Base-by-base conservation (phyloP, 2,329 filamentous ascomycete species). In the Phyllosticta ampelicida region DNA sequence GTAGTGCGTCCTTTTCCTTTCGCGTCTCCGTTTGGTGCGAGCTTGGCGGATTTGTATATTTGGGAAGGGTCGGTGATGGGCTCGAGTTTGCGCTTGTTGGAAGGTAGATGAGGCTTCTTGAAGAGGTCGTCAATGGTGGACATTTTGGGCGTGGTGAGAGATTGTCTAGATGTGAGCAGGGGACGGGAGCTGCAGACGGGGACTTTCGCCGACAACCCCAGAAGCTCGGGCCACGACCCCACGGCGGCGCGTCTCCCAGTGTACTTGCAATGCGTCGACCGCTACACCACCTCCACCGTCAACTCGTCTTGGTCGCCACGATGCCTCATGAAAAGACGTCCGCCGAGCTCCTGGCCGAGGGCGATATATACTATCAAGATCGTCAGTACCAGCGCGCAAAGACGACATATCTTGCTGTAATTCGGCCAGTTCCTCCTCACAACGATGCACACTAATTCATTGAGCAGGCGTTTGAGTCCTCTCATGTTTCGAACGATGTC, bases 101-200 rank as follows among this genome's bases (percentile, higher is more conserved):
- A 72, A 18, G 77, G 71, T 19, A 76, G 68, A 36, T 71, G 72
- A 0, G 80, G 77, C 69, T 79, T 78, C 73, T 82, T 84, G 73
- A 85, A 85, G 16, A 85, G 77, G 51, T 85, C 81, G 67, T 84
- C 81, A 62, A 84, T 78, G 67, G 77, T 82, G 21, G 80, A 77
- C 81, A 84, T 85, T 55, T 21, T 55, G 55, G 51, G 26, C 18
- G 54, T 23, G 20, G 58, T 21, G 26, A n/a, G 18, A 19, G 6
- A 13, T 26, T 26, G 26, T 23, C 19, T n/a, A 44, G 36, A 44
- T 36, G 36, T n/a, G 36, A 26, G 50, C 52, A 29, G 20, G 28
- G 16, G n/a, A 13, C 30, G 11, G 51, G 23, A 26, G 23, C 16
- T 29, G 36, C 36, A 44, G 52, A 21, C n/a, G n/a, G 52, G 23